Evolutionary conservation across 1,284 basidiomycete genomes (phyloP), one percentile per base, ranked within the genome.

Genomic region (Trametes pubescens): DNA sequence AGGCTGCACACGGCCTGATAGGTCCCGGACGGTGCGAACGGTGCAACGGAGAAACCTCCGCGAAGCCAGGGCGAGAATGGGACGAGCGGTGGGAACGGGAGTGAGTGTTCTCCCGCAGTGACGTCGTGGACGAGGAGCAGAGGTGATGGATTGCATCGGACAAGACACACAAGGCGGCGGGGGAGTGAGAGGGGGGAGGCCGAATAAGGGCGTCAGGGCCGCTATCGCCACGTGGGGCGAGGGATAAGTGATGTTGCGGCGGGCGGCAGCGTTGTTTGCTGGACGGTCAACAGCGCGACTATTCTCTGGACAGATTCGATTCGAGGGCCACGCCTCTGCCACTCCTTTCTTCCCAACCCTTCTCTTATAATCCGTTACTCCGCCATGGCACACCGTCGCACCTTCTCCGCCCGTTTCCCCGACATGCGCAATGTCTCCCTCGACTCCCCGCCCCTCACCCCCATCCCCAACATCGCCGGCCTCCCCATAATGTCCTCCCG

Each of bases 311-410:
- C 65, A n/a, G 16, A 47, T 47, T 47, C 47, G 47, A 48, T 53
- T 47, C 57, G 59, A 46, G 67, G 60, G 64, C 62, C 67, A 68
- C 64, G 67, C 67, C 67, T 65, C 67, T 68, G 60, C 63, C 67
- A 65, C 63, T 69, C 67, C 65, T 69, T 69, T 69, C 57, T 47
- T 38, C 37, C 56, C 48, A 49, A 53, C 26, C 54, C 48, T 37
- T 43, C 59, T 63, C 65, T 66, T 65, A 54, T 57, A 54, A 56
- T 47, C 57, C 54, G 37, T 56, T 49, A 46, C 53, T 59, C 44
- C 54, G 32, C 59, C 61, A 77, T 77, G 75, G 64, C 73, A 48
- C 75, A 77, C 65, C 75, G 75, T 61, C 74, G 75, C 68, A 74
- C 71, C 55, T 70, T 71, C 65, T 76, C 75, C 22, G 65, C 72